These are phyloP conservation scores for Rhizoctonia solani DNA, from an alignment of 1,284 basidiomycete genomes.

Conservation along the genomic window DNA sequence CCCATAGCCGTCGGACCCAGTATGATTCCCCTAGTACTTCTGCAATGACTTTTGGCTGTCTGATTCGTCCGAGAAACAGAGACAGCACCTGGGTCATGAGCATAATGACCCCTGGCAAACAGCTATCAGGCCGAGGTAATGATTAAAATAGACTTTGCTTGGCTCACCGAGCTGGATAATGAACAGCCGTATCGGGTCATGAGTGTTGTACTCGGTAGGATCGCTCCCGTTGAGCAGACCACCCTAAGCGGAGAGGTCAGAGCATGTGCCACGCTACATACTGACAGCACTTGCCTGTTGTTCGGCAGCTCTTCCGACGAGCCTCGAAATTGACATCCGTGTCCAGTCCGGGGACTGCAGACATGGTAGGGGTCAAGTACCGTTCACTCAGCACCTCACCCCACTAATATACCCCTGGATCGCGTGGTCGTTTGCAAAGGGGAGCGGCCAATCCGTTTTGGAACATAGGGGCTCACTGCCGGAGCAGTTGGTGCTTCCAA, in stretches of 20 bases:
- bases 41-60: conserved; percentile 77
- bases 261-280: background rate
- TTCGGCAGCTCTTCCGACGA: conserved; percentile 35
- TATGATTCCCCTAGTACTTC: conserved; percentile 91
- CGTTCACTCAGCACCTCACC: background rate
- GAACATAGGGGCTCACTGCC: background rate
- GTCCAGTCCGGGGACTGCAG: conserved; percentile 1
- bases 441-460: background rate
- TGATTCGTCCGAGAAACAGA: conserved; percentile 68
- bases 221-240: conserved; percentile 6
- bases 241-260: background rate
- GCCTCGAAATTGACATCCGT: conserved; percentile 8
- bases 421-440: conserved; percentile 7
- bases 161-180: conserved; percentile 84
- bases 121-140: background rate
- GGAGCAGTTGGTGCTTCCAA: background rate
- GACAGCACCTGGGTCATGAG: conserved; percentile 78
- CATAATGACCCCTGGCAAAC: conserved; percentile 68
- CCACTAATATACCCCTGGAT: too few relatives aligned
- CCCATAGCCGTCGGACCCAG: conserved; percentile 55
- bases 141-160: conserved; percentile 33
- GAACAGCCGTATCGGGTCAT: conserved; percentile 84
- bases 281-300: conserved; percentile 33
- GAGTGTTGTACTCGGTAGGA: conserved; percentile 21
- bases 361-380: background rate